phyloP scores from a whole-genome alignment of 257 asterid species.

The Solanum neorickii region DNA sequence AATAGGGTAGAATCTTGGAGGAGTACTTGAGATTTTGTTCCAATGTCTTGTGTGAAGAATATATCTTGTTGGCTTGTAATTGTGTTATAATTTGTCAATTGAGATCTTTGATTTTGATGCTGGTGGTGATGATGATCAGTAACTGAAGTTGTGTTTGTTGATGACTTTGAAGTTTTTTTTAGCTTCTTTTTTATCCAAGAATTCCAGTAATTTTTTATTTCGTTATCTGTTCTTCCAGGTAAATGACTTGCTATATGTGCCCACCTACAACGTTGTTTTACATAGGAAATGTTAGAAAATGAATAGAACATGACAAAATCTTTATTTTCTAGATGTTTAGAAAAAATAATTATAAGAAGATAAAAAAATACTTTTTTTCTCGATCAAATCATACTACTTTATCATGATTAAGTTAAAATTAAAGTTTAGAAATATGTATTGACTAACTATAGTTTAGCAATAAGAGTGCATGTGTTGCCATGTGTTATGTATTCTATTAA shows the following conservation, averaged over 20 bases:
- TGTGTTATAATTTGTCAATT: constrained; percentile 7
- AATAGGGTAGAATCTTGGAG: constrained; percentile 20
- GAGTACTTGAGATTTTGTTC: constrained; percentile 13
- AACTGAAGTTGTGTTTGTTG: constrained; percentile 1
- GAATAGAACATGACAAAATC: not conserved
- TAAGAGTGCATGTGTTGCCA: not conserved
- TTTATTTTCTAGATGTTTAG: not conserved
- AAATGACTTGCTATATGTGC: constrained; percentile 94
- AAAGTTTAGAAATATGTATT: not conserved
- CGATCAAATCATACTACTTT: not conserved
- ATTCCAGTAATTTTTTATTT: constrained; percentile 89
- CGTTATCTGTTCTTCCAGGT: constrained; percentile 91
- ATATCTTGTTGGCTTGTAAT: constrained; percentile 24
- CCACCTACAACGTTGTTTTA: constrained; percentile 46
- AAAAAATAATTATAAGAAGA: not conserved
- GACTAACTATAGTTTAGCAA: not conserved
- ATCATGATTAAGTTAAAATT: not conserved
- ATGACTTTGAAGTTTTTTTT: constrained; percentile 31
- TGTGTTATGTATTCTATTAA: not conserved
- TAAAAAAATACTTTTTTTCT: not conserved
- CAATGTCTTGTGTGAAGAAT: constrained; percentile 24
- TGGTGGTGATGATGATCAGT: not conserved
- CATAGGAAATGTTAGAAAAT: not conserved
- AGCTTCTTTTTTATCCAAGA: constrained; percentile 91
- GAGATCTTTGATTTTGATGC: constrained; percentile 15